Conservation (phyloP, 805 yeast species). For the Myxozyma kluyveri region DNA sequence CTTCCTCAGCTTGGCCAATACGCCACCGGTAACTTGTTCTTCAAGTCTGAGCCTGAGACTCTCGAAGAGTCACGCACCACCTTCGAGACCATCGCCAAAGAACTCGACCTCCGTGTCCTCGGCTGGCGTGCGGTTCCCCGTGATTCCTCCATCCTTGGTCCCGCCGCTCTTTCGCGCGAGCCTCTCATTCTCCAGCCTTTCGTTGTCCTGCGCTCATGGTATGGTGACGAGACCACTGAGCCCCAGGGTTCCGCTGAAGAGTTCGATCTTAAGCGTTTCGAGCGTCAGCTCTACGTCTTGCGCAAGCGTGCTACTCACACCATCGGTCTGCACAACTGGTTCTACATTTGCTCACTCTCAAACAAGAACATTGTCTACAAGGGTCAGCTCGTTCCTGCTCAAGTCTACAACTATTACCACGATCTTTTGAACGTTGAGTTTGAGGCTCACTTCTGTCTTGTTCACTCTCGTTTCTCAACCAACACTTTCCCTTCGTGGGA, state of each 20-base stretch:
- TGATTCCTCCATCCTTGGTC: conserved; percentile 90
- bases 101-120: conserved; percentile 74
- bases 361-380: conserved; percentile 90
- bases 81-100: conserved; percentile 75
- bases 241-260: conserved; percentile 54
- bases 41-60: conserved; percentile 76
- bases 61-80: conserved; percentile 68
- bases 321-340: conserved; percentile 95
- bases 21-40: conserved; percentile 92
- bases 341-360: conserved; percentile 89
- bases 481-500: conserved; percentile 99
- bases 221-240: conserved; percentile 43
- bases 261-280: conserved; percentile 62
- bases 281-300: conserved; percentile 76
- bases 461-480: conserved; percentile 95
- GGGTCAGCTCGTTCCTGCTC: conserved; percentile 96
- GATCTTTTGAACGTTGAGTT: conserved; percentile 88
- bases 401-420: conserved; percentile 91
- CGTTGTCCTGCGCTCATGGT: conserved; percentile 62
- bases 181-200: conserved; percentile 91
- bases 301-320: conserved; percentile 88
- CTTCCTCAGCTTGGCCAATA: conserved; percentile 82
- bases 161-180: conserved; percentile 90
- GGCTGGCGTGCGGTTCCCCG: conserved; percentile 96
- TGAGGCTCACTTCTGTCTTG: conserved; percentile 93